Evolutionary conservation across 2,329 filamentous ascomycete species (phyloP).

Genomic region (Cladorrhinum sp.): DNA sequence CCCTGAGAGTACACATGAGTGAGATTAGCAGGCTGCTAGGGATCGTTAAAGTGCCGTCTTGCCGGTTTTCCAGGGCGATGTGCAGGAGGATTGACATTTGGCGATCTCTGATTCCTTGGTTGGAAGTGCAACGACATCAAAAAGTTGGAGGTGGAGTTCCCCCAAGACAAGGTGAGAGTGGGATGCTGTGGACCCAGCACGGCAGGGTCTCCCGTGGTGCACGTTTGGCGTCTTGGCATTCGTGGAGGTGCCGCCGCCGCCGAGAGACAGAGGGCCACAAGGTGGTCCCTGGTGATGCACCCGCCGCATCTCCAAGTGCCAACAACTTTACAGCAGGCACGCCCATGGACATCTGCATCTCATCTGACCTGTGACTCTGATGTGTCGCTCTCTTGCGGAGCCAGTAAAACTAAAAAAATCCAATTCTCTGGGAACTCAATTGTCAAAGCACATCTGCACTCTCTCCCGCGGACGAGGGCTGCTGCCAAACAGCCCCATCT

Average conservation of each 20-base stretch:
- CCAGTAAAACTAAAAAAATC: constrained; percentile 14
- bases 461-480: constrained; percentile 60
- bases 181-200: constrained; percentile 10
- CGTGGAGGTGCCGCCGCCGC: constrained; percentile 6
- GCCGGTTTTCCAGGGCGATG: neutral
- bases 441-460: constrained; percentile 12
- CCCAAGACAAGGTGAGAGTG: constrained; percentile 5
- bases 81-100: neutral
- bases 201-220: neutral
- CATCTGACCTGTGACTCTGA: constrained; percentile 17
- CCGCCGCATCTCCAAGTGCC: constrained; percentile 11
- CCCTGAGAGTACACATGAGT: too few species aligned
- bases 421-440: neutral
- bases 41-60: too few species aligned
- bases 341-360: neutral
- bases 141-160: neutral
- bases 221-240: constrained; percentile 17
- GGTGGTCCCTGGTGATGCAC: neutral
- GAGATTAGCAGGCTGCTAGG: too few species aligned
- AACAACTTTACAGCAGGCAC: constrained; percentile 5
- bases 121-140: neutral
- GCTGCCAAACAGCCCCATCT: constrained; percentile 72
- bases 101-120: neutral
- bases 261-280: constrained; percentile 1
- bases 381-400: constrained; percentile 19